These are phyloP conservation scores for Dryadomyces sulphureus DNA, from an alignment of 2,329 filamentous ascomycete genomes.

Conservation along the genomic window DNA sequence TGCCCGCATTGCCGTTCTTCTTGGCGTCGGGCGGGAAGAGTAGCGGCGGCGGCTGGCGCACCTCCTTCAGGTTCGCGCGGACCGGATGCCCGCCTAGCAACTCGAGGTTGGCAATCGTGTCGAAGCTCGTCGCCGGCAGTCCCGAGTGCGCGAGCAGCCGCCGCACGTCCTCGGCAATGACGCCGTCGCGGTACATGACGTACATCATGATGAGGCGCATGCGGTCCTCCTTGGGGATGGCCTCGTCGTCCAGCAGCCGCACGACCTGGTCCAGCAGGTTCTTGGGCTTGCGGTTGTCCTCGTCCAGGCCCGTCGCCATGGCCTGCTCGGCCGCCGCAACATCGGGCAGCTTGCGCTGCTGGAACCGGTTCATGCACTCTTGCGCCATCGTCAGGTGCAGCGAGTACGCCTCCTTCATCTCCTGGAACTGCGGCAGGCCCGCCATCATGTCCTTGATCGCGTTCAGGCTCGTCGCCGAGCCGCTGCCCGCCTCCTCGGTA, in stretches of 20 bases:
- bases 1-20: constrained; percentile 10
- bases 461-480: constrained; percentile 58
- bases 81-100: constrained; percentile 64
- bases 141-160: constrained; percentile 73
- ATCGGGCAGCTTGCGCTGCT: constrained; percentile 70
- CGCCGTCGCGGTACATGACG: constrained; percentile 69
- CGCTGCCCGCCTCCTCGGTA: constrained; percentile 49
- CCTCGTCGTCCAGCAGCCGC: constrained; percentile 74
- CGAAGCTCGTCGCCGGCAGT: constrained; percentile 58
- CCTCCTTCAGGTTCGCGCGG: constrained; percentile 54
- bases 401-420: constrained; percentile 90
- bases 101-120: constrained; percentile 63
- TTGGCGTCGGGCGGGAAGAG: constrained; percentile 57
- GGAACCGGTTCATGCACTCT: constrained; percentile 90
- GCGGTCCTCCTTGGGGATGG: constrained; percentile 56
- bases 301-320: constrained; percentile 80
- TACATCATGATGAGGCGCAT: constrained; percentile 78
- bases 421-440: constrained; percentile 83
- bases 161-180: constrained; percentile 70
- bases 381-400: constrained; percentile 93
- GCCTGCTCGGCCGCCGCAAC: constrained; percentile 81
- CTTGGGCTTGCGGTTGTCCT: constrained; percentile 83
- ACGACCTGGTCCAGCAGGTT: constrained; percentile 76
- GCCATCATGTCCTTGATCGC: constrained; percentile 96
- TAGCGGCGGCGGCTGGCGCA: constrained; percentile 46